Conservation (phyloP, 352 stramenopile species). For the Phytopythium sindhum region DNA sequence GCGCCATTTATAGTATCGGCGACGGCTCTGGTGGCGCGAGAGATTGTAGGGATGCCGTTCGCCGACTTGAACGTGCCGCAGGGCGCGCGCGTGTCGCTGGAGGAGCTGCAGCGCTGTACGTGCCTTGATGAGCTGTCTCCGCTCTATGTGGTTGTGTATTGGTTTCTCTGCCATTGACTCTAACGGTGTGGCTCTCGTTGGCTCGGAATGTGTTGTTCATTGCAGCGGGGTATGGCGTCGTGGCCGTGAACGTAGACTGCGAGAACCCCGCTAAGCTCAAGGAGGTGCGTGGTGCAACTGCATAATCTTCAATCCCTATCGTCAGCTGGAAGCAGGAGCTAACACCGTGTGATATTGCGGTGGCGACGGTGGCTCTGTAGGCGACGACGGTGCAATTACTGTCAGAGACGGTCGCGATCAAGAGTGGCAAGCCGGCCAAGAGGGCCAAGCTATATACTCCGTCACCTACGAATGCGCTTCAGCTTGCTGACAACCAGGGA, state of each 20-base stretch:
- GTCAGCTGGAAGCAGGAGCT: background rate
- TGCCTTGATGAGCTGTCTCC: background rate
- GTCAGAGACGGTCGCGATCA: background rate
- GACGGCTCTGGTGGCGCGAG: no score
- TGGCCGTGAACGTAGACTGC: conserved; percentile 62
- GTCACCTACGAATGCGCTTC: conserved; percentile 32
- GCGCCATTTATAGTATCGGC: no score
- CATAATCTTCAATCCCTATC: background rate
- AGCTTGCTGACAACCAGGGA: conserved; percentile 19
- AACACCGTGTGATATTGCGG: background rate
- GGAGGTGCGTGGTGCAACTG: conserved; percentile 10
- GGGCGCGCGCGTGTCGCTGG: conserved; percentile 41
- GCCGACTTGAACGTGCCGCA: conserved; percentile 69
- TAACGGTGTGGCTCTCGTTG: background rate
- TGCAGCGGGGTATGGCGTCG: conserved; percentile 61
- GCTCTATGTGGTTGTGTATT: background rate
- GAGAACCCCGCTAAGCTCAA: conserved; percentile 55
- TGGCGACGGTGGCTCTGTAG: background rate
- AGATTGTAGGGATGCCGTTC: conserved; percentile 45
- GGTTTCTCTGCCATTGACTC: conserved; percentile 1
- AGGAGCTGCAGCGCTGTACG: conserved; percentile 66
- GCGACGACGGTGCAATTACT: background rate
- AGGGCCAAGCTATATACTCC: conserved; percentile 66
- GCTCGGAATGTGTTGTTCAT: background rate
- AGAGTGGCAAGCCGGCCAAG: conserved; percentile 41